Base-by-base conservation (phyloP, 306 rosid genomes). In the Betula pendula region DNA sequence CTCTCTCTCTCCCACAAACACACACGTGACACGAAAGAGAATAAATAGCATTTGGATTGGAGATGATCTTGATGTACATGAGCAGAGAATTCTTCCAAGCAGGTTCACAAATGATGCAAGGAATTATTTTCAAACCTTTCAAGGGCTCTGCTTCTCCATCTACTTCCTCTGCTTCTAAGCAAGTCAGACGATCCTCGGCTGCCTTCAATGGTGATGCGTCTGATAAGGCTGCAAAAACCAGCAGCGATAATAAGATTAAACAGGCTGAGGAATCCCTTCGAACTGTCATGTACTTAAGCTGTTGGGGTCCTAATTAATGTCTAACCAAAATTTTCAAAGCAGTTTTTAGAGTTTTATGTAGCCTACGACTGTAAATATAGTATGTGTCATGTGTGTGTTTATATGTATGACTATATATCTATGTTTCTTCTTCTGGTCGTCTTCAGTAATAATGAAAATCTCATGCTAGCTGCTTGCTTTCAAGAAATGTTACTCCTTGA, bases 201-300 rank as follows among this genome's bases (percentile, higher is more conserved):
- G 9, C 12, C 22, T 49, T 63, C 14, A 62, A 35, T 52, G 17
- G n/a, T 31, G 55, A 69, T 55, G 6, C 42, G 20, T 14, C 55
- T 13, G 25, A 11, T 20, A 17, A 56, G 53, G 59, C 56, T 27
- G 48, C 70, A 10, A 15, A 31, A 16, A 68, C 40, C 7, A 67
- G 52, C 15, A 10, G 45, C 10, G 63, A 12, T 20, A 33, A 69
- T 38, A 77, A 51, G 80, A 38, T 70, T 19, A 84, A 81, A 38
- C 75, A 52, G 29, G 70, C 68, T 20, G 53, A 72, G 67, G 35
- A n/a, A 43, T 71, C 75, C 1, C 63, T 71, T 31, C 75, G 75
- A 63, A 71, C 58, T 10, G 75, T 71, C 16, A 71, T 49, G 75
- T 71, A 71, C 75, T 50, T 71, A 5, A 71, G 75, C 48, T 71